phyloP scores from a whole-genome alignment of 768 basidiomycete genomes.

The Chalciporus pseudorubinellus region DNA sequence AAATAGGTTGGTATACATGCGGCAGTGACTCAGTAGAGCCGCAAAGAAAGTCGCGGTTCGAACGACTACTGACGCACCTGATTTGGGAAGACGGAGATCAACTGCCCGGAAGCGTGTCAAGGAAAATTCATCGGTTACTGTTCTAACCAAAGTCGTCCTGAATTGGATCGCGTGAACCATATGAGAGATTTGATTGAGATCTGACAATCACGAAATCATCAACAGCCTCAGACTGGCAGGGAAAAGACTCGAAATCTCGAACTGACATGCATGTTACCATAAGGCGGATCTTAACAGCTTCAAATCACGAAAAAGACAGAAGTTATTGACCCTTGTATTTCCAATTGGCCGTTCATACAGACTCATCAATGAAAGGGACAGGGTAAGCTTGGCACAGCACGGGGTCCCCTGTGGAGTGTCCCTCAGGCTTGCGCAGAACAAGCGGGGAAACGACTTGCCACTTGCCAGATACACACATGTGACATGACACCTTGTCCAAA shows the following conservation, averaged over 20 bases:
- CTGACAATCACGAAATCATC: slow-evolving; percentile 1
- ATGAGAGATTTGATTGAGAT: not conserved
- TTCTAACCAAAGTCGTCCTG: not conserved
- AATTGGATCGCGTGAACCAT: not conserved
- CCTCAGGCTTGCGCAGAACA: no score
- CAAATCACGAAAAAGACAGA: not conserved
- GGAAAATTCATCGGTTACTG: not conserved
- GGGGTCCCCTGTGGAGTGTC: not conserved
- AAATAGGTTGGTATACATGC: no score
- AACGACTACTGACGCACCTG: not conserved
- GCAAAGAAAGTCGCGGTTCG: not conserved
- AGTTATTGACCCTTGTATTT: not conserved
- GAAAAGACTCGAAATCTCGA: no score
- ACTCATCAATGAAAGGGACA: not conserved
- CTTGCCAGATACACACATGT: not conserved
- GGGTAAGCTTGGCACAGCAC: not conserved
- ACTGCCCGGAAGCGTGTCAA: not conserved
- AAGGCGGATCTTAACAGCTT: not conserved
- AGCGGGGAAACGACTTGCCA: not conserved
- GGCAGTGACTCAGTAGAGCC: not conserved
- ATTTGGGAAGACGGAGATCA: not conserved
- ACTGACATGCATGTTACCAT: not conserved
- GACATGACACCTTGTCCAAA: slow-evolving; percentile 5
- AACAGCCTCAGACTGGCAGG: slow-evolving; percentile 5
- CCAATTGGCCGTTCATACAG: not conserved